phyloP scores from a whole-genome alignment of 2,329 filamentous ascomycete genomes.

The Cladosporium oxysporum region DNA sequence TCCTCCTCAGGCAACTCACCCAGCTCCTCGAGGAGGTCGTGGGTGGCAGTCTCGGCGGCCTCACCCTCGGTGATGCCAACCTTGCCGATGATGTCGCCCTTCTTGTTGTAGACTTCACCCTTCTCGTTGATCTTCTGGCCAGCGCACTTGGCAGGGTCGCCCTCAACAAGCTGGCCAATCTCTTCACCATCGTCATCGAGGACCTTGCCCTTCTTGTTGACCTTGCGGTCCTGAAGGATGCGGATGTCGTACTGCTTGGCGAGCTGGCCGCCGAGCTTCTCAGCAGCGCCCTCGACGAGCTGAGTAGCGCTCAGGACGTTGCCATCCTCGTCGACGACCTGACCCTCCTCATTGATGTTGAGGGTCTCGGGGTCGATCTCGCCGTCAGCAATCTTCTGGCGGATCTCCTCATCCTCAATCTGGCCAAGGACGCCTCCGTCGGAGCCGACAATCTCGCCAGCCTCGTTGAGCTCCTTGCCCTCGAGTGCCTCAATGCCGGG shows the following conservation, averaged over 20 bases:
- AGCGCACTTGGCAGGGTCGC: slow-evolving; percentile 46
- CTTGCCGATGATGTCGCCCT: slow-evolving; percentile 52
- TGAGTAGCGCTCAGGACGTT: slow-evolving; percentile 54
- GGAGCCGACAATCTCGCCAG: slow-evolving; percentile 52
- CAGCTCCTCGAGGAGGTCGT: slow-evolving; percentile 49
- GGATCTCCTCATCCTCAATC: slow-evolving; percentile 48
- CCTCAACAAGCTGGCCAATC: slow-evolving; percentile 53
- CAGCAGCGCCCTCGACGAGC: slow-evolving; percentile 51
- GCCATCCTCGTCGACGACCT: slow-evolving; percentile 53
- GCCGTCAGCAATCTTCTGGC: slow-evolving; percentile 40
- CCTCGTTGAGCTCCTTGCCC: slow-evolving; percentile 53
- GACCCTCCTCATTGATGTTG: slow-evolving; percentile 53
- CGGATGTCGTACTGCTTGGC: slow-evolving; percentile 45
- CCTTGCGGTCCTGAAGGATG: slow-evolving; percentile 55
- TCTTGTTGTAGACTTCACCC: slow-evolving; percentile 54
- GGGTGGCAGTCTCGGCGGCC: slow-evolving; percentile 53
- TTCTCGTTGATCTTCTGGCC: slow-evolving; percentile 54
- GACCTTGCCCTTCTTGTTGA: slow-evolving; percentile 60
- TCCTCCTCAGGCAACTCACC: slow-evolving; percentile 43
- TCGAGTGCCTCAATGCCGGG: slow-evolving; percentile 55
- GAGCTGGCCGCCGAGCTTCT: slow-evolving; percentile 48
- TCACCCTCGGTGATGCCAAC: slow-evolving; percentile 52
- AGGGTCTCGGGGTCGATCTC: slow-evolving; percentile 50
- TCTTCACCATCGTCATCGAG: slow-evolving; percentile 54
- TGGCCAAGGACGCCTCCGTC: slow-evolving; percentile 53